These are phyloP conservation scores for Cordyceps farinosa DNA, from an alignment of 2,329 filamentous ascomycete species.

Conservation along the genomic window DNA sequence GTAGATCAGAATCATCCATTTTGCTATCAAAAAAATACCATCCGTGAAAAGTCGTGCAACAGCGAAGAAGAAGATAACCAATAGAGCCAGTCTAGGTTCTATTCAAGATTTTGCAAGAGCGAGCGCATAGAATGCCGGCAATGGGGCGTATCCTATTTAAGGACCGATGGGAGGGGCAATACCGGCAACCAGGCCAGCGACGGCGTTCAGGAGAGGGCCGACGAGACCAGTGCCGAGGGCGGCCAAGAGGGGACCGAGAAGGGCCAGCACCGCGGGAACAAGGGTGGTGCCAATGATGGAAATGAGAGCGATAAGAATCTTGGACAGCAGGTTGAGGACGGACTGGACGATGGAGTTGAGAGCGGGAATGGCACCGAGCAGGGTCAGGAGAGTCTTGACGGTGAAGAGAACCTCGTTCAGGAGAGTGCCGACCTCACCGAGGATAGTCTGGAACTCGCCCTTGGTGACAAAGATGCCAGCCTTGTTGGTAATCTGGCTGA, in stretches of 20 bases:
- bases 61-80: too few species aligned
- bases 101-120: neutral
- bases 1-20: too few species aligned
- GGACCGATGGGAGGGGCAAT: slow-evolving; percentile 14
- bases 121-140: neutral
- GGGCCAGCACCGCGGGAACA: slow-evolving; percentile 25
- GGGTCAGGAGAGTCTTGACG: slow-evolving; percentile 9
- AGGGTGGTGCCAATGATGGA: slow-evolving; percentile 24
- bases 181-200: slow-evolving; percentile 25
- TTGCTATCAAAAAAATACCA: neutral
- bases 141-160: neutral
- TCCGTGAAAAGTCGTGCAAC: neutral
- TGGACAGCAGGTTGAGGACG: slow-evolving; percentile 27
- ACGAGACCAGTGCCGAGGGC: slow-evolving; percentile 26
- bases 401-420: slow-evolving; percentile 16
- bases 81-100: too few species aligned
- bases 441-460: slow-evolving; percentile 26
- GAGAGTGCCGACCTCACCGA: slow-evolving; percentile 24
- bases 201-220: slow-evolving; percentile 26
- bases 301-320: slow-evolving; percentile 25
- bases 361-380: slow-evolving; percentile 25
- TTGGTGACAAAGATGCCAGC: slow-evolving; percentile 23
- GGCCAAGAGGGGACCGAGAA: slow-evolving; percentile 27
- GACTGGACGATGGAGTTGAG: slow-evolving; percentile 27
- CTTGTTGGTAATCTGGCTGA: slow-evolving; percentile 24